Conservation (phyloP, 2,329 filamentous ascomycete species). For the Dactylellina leptospora region DNA sequence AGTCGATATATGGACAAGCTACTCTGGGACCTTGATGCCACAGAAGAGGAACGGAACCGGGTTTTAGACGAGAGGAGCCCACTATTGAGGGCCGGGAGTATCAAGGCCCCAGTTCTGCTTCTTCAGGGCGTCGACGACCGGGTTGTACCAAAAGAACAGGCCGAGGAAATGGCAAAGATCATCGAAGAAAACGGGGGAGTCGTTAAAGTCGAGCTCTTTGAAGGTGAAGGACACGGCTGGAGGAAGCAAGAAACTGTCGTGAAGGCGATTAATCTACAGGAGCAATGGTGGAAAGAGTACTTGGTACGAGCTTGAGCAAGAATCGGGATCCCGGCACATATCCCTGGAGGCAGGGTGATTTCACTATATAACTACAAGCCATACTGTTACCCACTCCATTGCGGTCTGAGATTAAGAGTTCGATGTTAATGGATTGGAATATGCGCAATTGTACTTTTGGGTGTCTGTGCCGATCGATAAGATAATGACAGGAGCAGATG, state of each 20-base stretch:
- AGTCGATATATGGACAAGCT: slow-evolving; percentile 65
- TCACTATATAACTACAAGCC: too few species aligned
- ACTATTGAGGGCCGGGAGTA: slow-evolving; percentile 63
- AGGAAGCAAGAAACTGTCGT: slow-evolving; percentile 61
- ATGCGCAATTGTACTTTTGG: too few species aligned
- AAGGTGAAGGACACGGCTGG: slow-evolving; percentile 67
- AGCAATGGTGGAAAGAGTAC: slow-evolving; percentile 64
- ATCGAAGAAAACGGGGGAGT: slow-evolving; percentile 62
- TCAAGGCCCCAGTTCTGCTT: slow-evolving; percentile 66
- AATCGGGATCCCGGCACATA: not conserved
- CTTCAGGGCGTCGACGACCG: slow-evolving; percentile 68
- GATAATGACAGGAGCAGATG: too few species aligned
- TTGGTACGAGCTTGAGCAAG: slow-evolving; percentile 57
- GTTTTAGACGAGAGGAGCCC: slow-evolving; percentile 65
- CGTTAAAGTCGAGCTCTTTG: slow-evolving; percentile 64
- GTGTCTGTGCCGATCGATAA: too few species aligned
- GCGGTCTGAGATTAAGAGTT: too few species aligned
- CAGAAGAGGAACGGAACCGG: slow-evolving; percentile 60
- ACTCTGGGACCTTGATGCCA: slow-evolving; percentile 60
- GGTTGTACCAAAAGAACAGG: slow-evolving; percentile 69
- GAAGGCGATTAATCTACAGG: slow-evolving; percentile 63
- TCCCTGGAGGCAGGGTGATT: not conserved
- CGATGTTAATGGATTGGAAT: too few species aligned
- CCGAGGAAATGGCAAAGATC: slow-evolving; percentile 65
- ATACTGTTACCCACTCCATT: too few species aligned